phyloP scores from a whole-genome alignment of 352 stramenopile genomes.

The Pythium utonaiense region DNA sequence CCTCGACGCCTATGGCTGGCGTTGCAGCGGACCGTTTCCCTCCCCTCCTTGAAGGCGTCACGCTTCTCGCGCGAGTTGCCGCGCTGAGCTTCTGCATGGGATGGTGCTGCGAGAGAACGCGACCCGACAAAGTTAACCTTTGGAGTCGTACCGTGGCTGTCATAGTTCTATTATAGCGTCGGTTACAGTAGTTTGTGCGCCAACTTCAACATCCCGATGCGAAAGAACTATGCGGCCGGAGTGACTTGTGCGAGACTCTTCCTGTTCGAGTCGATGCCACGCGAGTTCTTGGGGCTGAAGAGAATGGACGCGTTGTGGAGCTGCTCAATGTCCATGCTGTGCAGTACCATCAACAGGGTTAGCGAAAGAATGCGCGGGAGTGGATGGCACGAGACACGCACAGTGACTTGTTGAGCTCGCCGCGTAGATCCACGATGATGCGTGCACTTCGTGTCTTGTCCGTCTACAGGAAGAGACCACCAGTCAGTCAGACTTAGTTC shows the following conservation, averaged over 20 bases:
- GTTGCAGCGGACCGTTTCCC: conserved; percentile 1
- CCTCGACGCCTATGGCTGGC: not conserved
- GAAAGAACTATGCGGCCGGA: conserved; percentile 14
- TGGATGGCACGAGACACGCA: conserved; percentile 1
- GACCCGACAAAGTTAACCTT: not conserved
- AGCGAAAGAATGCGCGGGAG: not conserved
- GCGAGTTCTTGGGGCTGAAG: conserved; percentile 32
- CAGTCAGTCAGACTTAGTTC: not conserved
- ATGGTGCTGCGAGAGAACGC: conserved; percentile 4
- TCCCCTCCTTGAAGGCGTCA: not conserved
- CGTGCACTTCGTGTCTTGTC: conserved; percentile 24
- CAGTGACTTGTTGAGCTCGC: conserved; percentile 29
- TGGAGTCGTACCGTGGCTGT: conserved; percentile 6
- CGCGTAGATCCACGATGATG: conserved; percentile 27
- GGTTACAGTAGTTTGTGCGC: not conserved
- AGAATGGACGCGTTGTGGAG: conserved; percentile 25
- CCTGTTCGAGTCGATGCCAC: conserved; percentile 28
- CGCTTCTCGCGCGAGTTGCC: not conserved
- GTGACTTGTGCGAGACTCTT: conserved; percentile 12
- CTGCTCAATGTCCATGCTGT: conserved; percentile 29
- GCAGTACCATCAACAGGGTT: not conserved
- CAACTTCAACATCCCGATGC: conserved; percentile 20
- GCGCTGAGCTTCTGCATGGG: conserved; percentile 8
- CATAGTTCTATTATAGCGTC: conserved; percentile 15
- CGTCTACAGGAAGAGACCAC: conserved; percentile 8